A percentile compares a stretch with the other conserved stretches of the same genome.
Conservation (phyloP, 176 grass and related monocot genomes). For the Triticum timopheevii region DNA sequence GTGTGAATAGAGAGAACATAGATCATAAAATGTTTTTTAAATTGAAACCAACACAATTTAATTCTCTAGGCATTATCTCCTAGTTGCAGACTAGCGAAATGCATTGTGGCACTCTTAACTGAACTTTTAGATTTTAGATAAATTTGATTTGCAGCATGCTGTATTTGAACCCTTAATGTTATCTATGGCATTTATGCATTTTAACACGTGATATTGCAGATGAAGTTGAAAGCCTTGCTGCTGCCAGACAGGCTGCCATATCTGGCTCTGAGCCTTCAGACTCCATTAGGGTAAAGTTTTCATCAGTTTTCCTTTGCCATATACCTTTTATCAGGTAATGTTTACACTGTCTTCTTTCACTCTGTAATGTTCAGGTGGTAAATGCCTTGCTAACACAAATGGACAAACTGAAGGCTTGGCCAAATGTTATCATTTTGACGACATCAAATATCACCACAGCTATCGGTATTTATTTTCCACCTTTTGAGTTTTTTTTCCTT, state of each 20-base stretch:
- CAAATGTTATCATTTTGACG: conserved; percentile 98
- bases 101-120: conserved; percentile 8
- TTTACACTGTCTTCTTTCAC: conserved; percentile 16
- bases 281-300: conserved; percentile 84
- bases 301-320: not conserved
- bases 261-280: conserved; percentile 99
- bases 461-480: conserved; percentile 66
- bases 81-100: conserved; percentile 12
- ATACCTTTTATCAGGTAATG: conserved; percentile 12
- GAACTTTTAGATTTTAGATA: not conserved
- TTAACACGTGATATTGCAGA: conserved; percentile 51
- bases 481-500: conserved; percentile 1
- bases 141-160: conserved; percentile 12
- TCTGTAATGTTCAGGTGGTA: conserved; percentile 72
- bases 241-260: conserved; percentile 95
- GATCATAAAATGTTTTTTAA: not conserved
- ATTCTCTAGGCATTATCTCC: not conserved
- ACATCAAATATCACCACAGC: conserved; percentile 99
- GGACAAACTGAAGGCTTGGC: conserved; percentile 99
- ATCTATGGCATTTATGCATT: conserved; percentile 23
- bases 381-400: conserved; percentile 98
- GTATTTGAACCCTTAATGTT: conserved; percentile 29
- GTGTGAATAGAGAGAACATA: not conserved
- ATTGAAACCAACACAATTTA: not conserved
- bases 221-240: conserved; percentile 99